phyloP scores from a whole-genome alignment of 257 asterid genomes.

The Solanum tarijense region DNA sequence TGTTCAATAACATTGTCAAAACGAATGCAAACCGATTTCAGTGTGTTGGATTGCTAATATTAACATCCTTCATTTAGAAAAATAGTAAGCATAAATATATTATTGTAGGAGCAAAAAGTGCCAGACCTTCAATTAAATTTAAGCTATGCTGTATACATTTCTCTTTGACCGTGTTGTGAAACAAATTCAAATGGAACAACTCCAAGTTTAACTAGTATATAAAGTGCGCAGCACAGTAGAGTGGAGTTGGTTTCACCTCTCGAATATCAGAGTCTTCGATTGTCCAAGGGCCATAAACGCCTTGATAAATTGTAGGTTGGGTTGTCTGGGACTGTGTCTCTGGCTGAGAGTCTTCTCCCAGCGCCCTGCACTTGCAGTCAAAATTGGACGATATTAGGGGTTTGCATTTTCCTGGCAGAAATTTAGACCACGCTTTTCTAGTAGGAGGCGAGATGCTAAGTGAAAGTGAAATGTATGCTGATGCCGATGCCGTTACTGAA shows the following conservation, averaged over 20 bases:
- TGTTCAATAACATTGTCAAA: neutral
- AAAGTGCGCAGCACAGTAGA: neutral
- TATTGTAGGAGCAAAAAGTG: neutral
- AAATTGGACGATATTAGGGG: neutral
- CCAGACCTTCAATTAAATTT: neutral
- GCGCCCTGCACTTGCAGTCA: slow-evolving; percentile 22
- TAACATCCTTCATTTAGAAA: neutral
- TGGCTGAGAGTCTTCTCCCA: slow-evolving; percentile 14
- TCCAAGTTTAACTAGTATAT: neutral
- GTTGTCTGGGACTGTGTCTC: neutral
- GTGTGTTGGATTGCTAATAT: neutral
- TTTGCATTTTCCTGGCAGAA: neutral
- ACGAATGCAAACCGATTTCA: neutral
- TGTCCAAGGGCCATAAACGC: slow-evolving; percentile 84
- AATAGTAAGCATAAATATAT: neutral
- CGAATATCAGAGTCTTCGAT: slow-evolving; percentile 63
- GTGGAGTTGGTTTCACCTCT: slow-evolving; percentile 31
- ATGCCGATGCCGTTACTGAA: neutral
- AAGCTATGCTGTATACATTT: neutral
- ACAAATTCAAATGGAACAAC: neutral
- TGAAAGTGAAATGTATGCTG: neutral
- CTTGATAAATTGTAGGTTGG: slow-evolving; percentile 38
- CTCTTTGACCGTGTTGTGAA: neutral
- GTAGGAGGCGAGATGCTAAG: neutral
- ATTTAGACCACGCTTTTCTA: neutral